A percentile compares a stretch with the other conserved stretches of the same genome.
Conservation (phyloP, 1,139 yeast species). For the Scheffersomyces titani region DNA sequence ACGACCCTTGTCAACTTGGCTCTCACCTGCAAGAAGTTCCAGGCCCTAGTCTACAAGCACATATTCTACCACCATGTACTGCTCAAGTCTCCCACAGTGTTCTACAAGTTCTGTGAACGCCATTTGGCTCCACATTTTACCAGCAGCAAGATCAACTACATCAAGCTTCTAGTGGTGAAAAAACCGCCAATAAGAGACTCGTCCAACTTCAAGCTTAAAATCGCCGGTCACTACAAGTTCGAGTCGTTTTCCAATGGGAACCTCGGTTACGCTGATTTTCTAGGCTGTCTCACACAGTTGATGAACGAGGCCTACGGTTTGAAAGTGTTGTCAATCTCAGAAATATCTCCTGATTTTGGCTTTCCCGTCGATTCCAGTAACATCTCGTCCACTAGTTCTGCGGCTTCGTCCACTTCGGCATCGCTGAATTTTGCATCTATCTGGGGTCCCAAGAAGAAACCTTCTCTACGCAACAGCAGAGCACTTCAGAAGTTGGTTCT, state of each 20-base stretch:
- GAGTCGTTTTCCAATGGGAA: constrained; percentile 21
- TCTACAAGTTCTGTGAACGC: constrained; percentile 32
- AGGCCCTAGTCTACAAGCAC: constrained; percentile 34
- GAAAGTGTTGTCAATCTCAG: constrained; percentile 29
- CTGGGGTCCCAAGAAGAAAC: constrained; percentile 10
- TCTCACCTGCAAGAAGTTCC: constrained; percentile 37
- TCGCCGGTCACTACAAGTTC: constrained; percentile 42
- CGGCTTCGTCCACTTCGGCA: not conserved
- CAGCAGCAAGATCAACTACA: constrained; percentile 33
- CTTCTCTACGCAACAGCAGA: constrained; percentile 18
- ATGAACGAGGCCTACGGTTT: constrained; percentile 36
- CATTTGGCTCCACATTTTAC: constrained; percentile 30
- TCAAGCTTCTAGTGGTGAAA: constrained; percentile 24
- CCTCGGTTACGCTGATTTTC: constrained; percentile 28
- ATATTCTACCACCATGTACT: constrained; percentile 35
- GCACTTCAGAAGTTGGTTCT: constrained; percentile 24
- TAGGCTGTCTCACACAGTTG: constrained; percentile 22
- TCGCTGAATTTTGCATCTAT: constrained; percentile 1
- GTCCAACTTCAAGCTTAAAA: constrained; percentile 26
- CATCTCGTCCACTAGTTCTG: not conserved
- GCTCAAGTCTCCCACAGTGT: constrained; percentile 26
- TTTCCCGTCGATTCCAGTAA: constrained; percentile 18
- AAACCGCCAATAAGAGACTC: constrained; percentile 37
- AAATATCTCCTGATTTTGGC: constrained; percentile 54
- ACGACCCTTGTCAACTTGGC: constrained; percentile 29